Evolutionary conservation across 2,329 filamentous ascomycete genomes (phyloP), one percentile per base, ranked within the genome.

Genomic region (Gnomoniopsis smithogilvyi): DNA sequence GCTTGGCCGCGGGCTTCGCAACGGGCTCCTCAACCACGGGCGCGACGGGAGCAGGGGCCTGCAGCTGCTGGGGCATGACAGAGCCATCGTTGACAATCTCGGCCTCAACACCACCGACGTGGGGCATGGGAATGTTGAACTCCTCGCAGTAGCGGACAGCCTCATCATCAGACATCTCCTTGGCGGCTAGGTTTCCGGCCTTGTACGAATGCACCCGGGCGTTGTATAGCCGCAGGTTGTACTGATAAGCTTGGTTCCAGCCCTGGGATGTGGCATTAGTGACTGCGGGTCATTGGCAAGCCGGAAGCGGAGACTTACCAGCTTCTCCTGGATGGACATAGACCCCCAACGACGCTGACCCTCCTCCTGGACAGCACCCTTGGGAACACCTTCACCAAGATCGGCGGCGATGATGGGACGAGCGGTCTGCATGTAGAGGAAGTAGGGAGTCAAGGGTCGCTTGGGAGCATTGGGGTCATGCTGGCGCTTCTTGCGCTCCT

Each of bases 381-480:
- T 93, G 72, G 89, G 88, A 8, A 88, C 86, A 61, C 86, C 82
- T n/a, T 84, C 72, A 22, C 89, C 90, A 12, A 96, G 82, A 67
- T 96, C 92, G 36, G 80, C 81, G 59, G 90, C 88, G 66, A 98
- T 95, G 71, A 91, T 88, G 54, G 87, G 84, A 52, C 95, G 90
- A 64, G 92, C 92, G 64, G 90, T 88, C 73, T 96, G 90, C 81
- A 96, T 92, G 79, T 92, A 98, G 62, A 97, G 80, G 80, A 98
- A 96, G 80, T 96, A 97, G 2, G 94, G 92, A 6, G 94, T 98
- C 70, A 97, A 76, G 10, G 94, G 93, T 53, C 93, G 87, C 84
- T 97, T 98, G 61, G 94, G 94, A 7, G 93, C 93, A 73, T 96
- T 96, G 66, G 93, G 93, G 73, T 98, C 94, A 69, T 90, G 87